phyloP scores from a whole-genome alignment of 2,329 filamentous ascomycete genomes.

The Sporothrix globosa region DNA sequence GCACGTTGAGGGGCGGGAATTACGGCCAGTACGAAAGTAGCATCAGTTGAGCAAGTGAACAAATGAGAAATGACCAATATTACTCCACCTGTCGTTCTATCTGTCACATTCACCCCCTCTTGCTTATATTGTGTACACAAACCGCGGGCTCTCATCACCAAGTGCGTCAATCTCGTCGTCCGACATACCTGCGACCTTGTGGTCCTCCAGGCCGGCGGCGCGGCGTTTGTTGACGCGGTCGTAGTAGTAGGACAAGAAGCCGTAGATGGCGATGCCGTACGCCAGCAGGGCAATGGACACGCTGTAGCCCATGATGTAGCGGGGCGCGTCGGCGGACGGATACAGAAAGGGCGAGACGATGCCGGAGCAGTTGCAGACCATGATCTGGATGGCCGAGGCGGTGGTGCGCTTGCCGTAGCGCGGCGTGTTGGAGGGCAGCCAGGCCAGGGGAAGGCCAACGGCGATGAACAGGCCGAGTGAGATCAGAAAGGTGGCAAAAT shows the following conservation, averaged over 20 bases:
- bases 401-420: constrained; percentile 71
- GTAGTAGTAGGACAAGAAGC: constrained; percentile 19
- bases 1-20: too few species aligned
- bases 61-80: too few species aligned
- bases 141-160: constrained; percentile 27
- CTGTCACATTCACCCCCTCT: background rate
- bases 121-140: constrained; percentile 22
- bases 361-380: constrained; percentile 34
- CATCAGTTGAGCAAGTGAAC: too few species aligned
- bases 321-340: constrained; percentile 15
- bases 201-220: constrained; percentile 14
- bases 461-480: constrained; percentile 70
- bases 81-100: background rate
- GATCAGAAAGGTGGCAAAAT: constrained; percentile 71
- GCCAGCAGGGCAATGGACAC: constrained; percentile 26
- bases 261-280: constrained; percentile 20
- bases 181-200: constrained; percentile 27
- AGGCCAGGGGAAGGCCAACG: constrained; percentile 59
- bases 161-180: constrained; percentile 27
- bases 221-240: constrained; percentile 23
- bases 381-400: constrained; percentile 33
- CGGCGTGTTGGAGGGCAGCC: constrained; percentile 69
- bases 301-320: constrained; percentile 28
- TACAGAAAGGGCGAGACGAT: constrained; percentile 29
- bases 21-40: too few species aligned